phyloP scores from a whole-genome alignment of 1,139 yeast genomes.

The Nematodospora anomalae region DNA sequence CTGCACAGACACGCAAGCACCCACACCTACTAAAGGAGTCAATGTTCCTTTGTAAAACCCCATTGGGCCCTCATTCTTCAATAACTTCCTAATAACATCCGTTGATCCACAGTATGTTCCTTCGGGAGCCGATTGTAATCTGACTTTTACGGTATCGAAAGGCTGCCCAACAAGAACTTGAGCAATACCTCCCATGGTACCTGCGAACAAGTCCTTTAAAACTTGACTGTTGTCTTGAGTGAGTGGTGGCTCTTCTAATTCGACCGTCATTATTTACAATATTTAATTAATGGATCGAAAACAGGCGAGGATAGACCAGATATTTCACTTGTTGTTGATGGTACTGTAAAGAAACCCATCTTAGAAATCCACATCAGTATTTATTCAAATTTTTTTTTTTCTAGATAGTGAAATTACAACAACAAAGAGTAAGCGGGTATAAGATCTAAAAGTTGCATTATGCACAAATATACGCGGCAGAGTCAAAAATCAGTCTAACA shows the following conservation, averaged over 20 bases:
- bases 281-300: no score
- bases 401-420: no score
- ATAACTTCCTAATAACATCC: slow-evolving; percentile 70
- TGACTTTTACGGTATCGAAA: slow-evolving; percentile 89
- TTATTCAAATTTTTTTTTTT: no score
- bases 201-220: slow-evolving; percentile 79
- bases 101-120: slow-evolving; percentile 73
- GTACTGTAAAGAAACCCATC: no score
- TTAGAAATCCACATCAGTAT: no score
- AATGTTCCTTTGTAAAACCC: slow-evolving; percentile 91
- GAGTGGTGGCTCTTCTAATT: slow-evolving; percentile 49
- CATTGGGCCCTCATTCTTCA: slow-evolving; percentile 70
- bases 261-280: slow-evolving; percentile 45
- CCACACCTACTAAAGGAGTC: slow-evolving; percentile 85
- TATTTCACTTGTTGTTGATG: no score
- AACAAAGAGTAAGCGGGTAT: no score
- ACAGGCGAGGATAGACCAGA: no score
- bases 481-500: not conserved
- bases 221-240: slow-evolving; percentile 52
- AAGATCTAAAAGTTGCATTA: no score
- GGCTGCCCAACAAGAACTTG: slow-evolving; percentile 97
- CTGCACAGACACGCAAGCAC: slow-evolving; percentile 85
- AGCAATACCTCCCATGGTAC: slow-evolving; percentile 91
- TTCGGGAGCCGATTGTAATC: slow-evolving; percentile 81
- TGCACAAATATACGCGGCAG: no score